Percentiles rank a stretch among this genome's conserved stretches.
Evolutionary conservation across 108 stramenopile species (phyloP).

Genomic region (Fragilaria crotonensis): DNA sequence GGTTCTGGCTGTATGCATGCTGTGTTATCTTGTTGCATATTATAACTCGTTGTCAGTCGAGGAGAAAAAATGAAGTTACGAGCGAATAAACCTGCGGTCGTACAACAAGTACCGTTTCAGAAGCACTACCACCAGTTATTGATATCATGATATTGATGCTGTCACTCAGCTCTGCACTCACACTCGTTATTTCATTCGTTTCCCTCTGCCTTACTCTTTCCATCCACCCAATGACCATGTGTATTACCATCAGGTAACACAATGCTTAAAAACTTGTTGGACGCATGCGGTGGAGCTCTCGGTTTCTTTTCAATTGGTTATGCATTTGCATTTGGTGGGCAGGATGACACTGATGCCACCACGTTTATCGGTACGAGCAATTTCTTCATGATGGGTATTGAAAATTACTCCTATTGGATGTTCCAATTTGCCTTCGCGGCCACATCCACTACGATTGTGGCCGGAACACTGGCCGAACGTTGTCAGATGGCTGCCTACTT

Average conservation of each 20-base stretch:
- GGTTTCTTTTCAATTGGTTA: slow-evolving; percentile 76
- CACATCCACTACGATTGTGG: slow-evolving; percentile 85
- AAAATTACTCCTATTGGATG: slow-evolving; percentile 68
- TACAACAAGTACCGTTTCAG: no score
- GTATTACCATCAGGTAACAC: slow-evolving; percentile 58
- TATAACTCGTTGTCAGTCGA: no score
- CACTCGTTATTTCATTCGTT: no score
- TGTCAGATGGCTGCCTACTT: slow-evolving; percentile 86
- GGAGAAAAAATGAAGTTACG: no score
- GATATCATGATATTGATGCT: no score
- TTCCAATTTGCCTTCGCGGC: slow-evolving; percentile 86
- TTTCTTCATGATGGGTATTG: slow-evolving; percentile 76
- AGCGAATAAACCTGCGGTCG: no score
- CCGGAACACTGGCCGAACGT: slow-evolving; percentile 93
- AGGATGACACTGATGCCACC: slow-evolving; percentile 21
- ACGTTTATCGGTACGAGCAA: slow-evolving; percentile 72
- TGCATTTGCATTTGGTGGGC: slow-evolving; percentile 72
- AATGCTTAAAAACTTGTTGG: slow-evolving; percentile 78
- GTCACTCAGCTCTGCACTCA: no score
- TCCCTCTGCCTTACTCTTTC: no score
- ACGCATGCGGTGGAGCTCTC: slow-evolving; percentile 69
- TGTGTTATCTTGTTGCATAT: no score
- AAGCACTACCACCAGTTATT: no score
- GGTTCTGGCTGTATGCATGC: no score
- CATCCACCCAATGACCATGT: no score